phyloP scores from a whole-genome alignment of 2,329 filamentous ascomycete genomes.

The Aspergillus latus region DNA sequence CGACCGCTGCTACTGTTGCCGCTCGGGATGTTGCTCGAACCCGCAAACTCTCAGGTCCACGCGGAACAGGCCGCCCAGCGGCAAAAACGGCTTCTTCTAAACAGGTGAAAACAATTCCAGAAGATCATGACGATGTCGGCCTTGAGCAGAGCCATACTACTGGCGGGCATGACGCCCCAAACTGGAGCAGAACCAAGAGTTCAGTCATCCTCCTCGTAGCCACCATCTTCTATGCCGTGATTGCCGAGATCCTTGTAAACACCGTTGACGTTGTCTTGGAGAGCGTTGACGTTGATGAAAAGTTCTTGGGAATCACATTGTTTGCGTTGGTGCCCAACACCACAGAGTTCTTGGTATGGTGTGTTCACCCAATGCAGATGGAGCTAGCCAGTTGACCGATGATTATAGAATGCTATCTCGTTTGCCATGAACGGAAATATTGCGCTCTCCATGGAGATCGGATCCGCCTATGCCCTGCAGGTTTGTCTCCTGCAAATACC shows the following conservation, averaged over 20 bases:
- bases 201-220: constrained; percentile 83
- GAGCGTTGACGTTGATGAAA: constrained; percentile 89
- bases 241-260: constrained; percentile 94
- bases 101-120: constrained; percentile 35
- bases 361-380: neutral
- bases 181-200: constrained; percentile 93
- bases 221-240: constrained; percentile 90
- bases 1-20: constrained; percentile 83
- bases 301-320: constrained; percentile 93
- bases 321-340: constrained; percentile 98
- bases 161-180: constrained; percentile 94
- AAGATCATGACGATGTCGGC: constrained; percentile 51
- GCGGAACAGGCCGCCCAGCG: constrained; percentile 30
- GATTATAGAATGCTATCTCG: constrained; percentile 81
- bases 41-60: constrained; percentile 50
- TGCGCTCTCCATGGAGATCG: constrained; percentile 97
- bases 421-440: constrained; percentile 99
- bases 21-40: constrained; percentile 69
- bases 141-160: constrained; percentile 46
- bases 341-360: constrained; percentile 88
- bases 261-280: constrained; percentile 95
- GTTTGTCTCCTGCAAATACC: constrained; percentile 95
- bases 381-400: neutral
- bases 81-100: constrained; percentile 39
- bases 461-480: constrained; percentile 93